Evolutionary conservation across 164 flowering plant genomes (phyloP), one percentile per base, ranked within the genome.

Genomic region (Stephania cephalantha): DNA sequence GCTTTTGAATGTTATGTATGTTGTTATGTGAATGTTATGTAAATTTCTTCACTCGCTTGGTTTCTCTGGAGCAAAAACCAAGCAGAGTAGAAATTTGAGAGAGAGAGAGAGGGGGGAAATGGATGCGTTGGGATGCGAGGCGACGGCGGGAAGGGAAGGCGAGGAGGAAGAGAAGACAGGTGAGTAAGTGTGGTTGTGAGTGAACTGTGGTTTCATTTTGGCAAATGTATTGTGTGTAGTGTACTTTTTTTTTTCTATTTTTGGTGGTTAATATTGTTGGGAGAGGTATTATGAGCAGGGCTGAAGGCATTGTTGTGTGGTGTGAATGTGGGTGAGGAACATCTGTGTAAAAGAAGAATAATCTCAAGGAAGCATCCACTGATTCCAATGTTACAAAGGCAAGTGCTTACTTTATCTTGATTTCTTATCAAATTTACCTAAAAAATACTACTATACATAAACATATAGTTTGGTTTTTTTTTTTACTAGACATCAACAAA

Each of bases 221-320:
- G 42, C 42, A 35, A 2, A 35, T 35, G 42, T 35, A 35, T 35
- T 35, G 42, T 35, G 42, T 35, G 42, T 35, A 50, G 15, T 50
- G 12, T 50, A 50, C 55, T 50, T 6, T 6, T 30, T 9, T 29
- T 42, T 44, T 0, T 11, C 7, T 6, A 8, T 44, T 45, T 8
- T 70, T 44, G 46, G 6, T 45, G 50, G 15, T 70, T n/a, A 20
- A 17, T 8, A 30, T 2, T 46, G 55, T 20, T 70, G 18, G 11
- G 6, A 17, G 17, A 35, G 9, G 25, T 71, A 30, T 71, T 7
- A 2, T 50, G 42, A 50, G 15, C 73, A 71, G 73, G 73, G 17
- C 30, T 71, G 52, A 71, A 71, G 22, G 61, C 61, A 52, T 71
- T 71, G 73, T 50, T 71, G 52, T 12, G 52, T 18, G 48, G 73